Conservation (phyloP, 352 stramenopile species). For the Phytophthora pinifolia region DNA sequence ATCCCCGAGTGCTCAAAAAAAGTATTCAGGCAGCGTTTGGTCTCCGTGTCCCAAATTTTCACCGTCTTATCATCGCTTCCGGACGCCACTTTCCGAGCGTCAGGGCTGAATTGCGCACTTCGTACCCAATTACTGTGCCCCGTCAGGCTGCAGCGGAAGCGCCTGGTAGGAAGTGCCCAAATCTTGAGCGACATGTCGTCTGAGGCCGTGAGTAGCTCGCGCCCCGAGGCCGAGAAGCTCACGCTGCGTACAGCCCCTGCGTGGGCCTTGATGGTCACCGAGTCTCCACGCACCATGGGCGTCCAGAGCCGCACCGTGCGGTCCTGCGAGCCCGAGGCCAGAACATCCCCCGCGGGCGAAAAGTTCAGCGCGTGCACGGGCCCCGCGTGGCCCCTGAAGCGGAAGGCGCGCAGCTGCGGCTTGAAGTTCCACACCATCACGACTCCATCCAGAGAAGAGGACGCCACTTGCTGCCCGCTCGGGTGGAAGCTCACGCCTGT, state of each 20-base stretch:
- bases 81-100: slow-evolving; percentile 66
- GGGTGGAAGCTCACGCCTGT: slow-evolving; percentile 83
- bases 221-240: slow-evolving; percentile 76
- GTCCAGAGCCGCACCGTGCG: slow-evolving; percentile 91
- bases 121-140: slow-evolving; percentile 94
- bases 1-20: slow-evolving; percentile 89
- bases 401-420: slow-evolving; percentile 78
- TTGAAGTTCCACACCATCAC: slow-evolving; percentile 94
- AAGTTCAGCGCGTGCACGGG: slow-evolving; percentile 80
- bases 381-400: slow-evolving; percentile 77
- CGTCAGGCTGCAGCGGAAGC: slow-evolving; percentile 87
- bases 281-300: slow-evolving; percentile 75
- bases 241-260: slow-evolving; percentile 77
- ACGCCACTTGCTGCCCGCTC: slow-evolving; percentile 86
- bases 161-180: slow-evolving; percentile 74
- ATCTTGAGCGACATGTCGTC: slow-evolving; percentile 95
- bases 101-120: slow-evolving; percentile 76
- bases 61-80: slow-evolving; percentile 93
- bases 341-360: slow-evolving; percentile 72
- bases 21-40: slow-evolving; percentile 65
- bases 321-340: slow-evolving; percentile 91
- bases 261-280: slow-evolving; percentile 70
- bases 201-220: slow-evolving; percentile 86
- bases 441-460: slow-evolving; percentile 63
- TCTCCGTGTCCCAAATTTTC: slow-evolving; percentile 91